These are phyloP conservation scores for Xylariaceae sp. DNA, from an alignment of 2,329 filamentous ascomycete species.

Conservation along the genomic window DNA sequence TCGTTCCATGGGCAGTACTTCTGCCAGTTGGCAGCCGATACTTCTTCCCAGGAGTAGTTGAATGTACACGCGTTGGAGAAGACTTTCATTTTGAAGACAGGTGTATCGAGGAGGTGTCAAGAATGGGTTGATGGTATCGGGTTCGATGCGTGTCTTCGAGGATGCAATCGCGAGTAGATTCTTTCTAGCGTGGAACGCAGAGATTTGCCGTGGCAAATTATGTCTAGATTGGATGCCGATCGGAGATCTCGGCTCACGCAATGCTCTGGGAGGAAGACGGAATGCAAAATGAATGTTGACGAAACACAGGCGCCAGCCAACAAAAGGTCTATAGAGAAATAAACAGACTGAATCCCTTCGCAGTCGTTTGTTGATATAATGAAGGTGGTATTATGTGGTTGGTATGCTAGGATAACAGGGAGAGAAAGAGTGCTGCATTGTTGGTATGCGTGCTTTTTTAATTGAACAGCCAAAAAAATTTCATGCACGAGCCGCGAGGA, in stretches of 20 bases:
- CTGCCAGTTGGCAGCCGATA: constrained; percentile 95
- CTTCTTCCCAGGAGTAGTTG: constrained; percentile 98
- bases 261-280: constrained; percentile 12
- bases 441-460: constrained; percentile 25
- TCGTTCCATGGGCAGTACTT: constrained; percentile 99
- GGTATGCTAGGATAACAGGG: constrained; percentile 12
- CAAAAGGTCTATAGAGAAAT: not conserved
- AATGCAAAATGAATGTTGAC: constrained; percentile 14
- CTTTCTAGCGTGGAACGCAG: not conserved
- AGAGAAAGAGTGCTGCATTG: not conserved
- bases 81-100: constrained; percentile 72
- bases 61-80: constrained; percentile 90
- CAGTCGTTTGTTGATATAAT: constrained; percentile 10
- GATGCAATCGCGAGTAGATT: not conserved
- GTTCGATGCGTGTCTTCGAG: not conserved
- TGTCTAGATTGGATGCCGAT: constrained; percentile 20
- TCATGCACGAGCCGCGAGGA: constrained; percentile 19
- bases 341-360: constrained; percentile 1
- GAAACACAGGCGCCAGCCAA: not conserved
- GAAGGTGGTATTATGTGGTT: constrained; percentile 13
- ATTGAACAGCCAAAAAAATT: constrained; percentile 26
- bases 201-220: constrained; percentile 12
- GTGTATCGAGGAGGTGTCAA: constrained; percentile 1
- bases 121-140: not conserved
- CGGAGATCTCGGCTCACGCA: constrained; percentile 33